A percentile compares a stretch with the other conserved stretches of the same genome.
phyloP scores from a whole-genome alignment of 179 eudicot species.

The Heliamphora pulchella region DNA sequence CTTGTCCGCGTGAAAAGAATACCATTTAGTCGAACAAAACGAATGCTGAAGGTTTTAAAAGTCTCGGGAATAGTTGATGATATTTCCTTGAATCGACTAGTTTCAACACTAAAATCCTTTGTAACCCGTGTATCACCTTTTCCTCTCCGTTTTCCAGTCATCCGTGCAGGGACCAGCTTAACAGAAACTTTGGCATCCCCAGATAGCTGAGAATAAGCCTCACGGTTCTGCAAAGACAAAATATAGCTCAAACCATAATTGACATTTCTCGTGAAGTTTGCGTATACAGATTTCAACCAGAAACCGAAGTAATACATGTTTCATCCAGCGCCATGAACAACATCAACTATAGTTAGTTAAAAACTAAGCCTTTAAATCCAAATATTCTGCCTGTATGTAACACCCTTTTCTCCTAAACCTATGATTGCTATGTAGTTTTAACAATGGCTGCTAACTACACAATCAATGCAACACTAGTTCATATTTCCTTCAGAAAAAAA shows the following conservation, averaged over 20 bases:
- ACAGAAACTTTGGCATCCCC: constrained; percentile 45
- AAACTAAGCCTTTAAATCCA: background rate
- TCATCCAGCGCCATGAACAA: background rate
- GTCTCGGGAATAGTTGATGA: constrained; percentile 34
- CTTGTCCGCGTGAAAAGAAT: constrained; percentile 93
- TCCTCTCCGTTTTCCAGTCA: constrained; percentile 58
- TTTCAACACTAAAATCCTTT: constrained; percentile 44
- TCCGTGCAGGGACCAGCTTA: constrained; percentile 35
- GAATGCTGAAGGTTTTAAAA: constrained; percentile 49
- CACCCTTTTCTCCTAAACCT: background rate
- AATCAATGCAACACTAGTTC: no score
- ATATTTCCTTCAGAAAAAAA: no score
- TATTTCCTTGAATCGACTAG: constrained; percentile 44
- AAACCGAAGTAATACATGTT: background rate
- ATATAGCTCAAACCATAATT: background rate
- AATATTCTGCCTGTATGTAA: background rate
- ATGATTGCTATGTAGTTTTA: no score
- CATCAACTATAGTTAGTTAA: background rate
- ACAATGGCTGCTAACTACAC: no score
- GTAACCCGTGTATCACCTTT: constrained; percentile 48
- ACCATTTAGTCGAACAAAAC: constrained; percentile 82
- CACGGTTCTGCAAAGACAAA: constrained; percentile 69
- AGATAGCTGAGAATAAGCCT: constrained; percentile 49
- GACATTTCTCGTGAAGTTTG: background rate
- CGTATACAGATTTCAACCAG: background rate